phyloP scores from a whole-genome alignment of 257 asterid species.

The Solanum rostratum region DNA sequence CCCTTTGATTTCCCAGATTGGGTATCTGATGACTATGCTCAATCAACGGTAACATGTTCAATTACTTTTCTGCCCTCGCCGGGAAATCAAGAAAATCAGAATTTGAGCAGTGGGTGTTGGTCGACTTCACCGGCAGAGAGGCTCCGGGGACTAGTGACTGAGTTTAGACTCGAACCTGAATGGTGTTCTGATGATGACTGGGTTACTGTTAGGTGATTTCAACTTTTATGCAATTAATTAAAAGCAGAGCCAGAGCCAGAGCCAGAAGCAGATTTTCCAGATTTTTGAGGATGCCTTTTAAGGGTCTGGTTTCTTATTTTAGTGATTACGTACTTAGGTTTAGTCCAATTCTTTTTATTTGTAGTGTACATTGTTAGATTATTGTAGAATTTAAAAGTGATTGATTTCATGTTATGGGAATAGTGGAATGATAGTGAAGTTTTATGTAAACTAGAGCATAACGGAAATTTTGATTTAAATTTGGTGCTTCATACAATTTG shows the following conservation, averaged over 20 bases:
- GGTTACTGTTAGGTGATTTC: constrained; percentile 51
- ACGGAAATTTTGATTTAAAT: neutral
- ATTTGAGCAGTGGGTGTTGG: constrained; percentile 8
- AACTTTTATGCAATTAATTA: neutral
- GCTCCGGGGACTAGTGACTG: constrained; percentile 20
- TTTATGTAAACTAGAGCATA: neutral
- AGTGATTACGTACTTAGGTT: neutral
- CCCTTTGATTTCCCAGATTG: constrained; percentile 66
- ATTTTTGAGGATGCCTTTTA: constrained; percentile 8
- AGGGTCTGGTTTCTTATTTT: neutral
- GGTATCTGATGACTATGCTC: constrained; percentile 16
- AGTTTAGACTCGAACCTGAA: constrained; percentile 9
- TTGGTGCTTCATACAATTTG: neutral
- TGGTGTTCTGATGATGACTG: constrained; percentile 55
- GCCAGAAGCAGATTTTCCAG: neutral
- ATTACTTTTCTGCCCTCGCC: constrained; percentile 28
- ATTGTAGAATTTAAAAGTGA: neutral
- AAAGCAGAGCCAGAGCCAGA: neutral
- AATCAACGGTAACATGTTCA: constrained; percentile 20
- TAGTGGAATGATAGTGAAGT: neutral
- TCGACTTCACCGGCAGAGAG: constrained; percentile 26
- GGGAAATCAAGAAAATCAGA: neutral
- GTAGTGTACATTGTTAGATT: neutral
- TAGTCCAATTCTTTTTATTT: neutral
- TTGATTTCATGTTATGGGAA: neutral